Evolutionary conservation across 225 moss, liverwort and hornwort genomes (phyloP), one percentile per base, ranked within the genome.

Genomic region (Rhytidiadelphus loreus): DNA sequence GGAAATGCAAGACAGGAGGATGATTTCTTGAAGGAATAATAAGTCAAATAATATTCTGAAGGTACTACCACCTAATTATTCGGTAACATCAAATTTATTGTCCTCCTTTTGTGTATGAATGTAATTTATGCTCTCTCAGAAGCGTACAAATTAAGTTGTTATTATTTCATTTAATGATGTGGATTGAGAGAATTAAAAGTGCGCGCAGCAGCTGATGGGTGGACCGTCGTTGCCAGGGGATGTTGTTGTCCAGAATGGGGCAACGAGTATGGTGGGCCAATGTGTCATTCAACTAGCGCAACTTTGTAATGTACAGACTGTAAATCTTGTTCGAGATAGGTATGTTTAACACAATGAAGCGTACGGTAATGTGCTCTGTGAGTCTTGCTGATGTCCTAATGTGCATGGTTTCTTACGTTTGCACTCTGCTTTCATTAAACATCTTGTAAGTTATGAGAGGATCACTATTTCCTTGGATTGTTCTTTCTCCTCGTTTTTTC

Each of bases 201-300:
- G 85, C 91, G 80, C 82, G 87, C 91, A 89, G 88, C 89, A 69
- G 88, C 92, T 96, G 90, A 95, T 88, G 72, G 82, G 86, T 93
- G 92, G 88, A 83, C 90, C 81, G 84, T 95, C 90, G 85, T 88
- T 95, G 72, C 86, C 96, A 98, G 97, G 98, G 90, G 95, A 96
- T 81, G 90, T 92, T 77, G 86, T 98, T 62, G 95, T 98, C 87
- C 98, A 98, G 93, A 98, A 98, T 94, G 98, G 96, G 92, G 96
- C 98, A 89, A 98, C 98, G 29, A 96, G 98, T 83, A 94, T 98
- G 94, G 98, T 98, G 79, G 98, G 96, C 44, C 98, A 96, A 87
- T 98, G 97, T 84, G 94, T 96, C 80, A 96, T 98, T 88, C 97
- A 98, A 88, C 88, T 98, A 62, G 96, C 96, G 85, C 93, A 90